Conservation (phyloP, 805 yeast genomes). For the Saccharomyces cerevisiae region DNA sequence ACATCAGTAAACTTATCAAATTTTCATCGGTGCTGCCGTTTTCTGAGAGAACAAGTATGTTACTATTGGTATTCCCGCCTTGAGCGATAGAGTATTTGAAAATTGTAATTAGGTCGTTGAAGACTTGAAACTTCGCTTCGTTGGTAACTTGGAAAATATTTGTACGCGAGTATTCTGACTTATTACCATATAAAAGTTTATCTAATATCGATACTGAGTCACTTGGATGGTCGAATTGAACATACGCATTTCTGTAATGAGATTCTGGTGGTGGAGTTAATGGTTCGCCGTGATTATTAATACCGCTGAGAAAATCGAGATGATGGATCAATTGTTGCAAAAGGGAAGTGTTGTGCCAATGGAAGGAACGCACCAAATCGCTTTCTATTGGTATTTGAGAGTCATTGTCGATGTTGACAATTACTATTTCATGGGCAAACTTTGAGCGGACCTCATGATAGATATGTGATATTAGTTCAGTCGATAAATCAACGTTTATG, state of each 20-base stretch:
- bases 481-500: conserved; percentile 31
- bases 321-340: background rate
- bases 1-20: conserved; percentile 19
- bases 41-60: conserved; percentile 19
- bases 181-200: conserved; percentile 5
- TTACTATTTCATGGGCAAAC: conserved; percentile 26
- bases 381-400: conserved; percentile 3
- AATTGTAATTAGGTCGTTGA: conserved; percentile 25
- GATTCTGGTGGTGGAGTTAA: conserved; percentile 3
- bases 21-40: conserved; percentile 24
- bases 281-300: background rate
- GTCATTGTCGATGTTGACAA: conserved; percentile 31
- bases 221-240: background rate
- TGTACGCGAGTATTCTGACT: conserved; percentile 5
- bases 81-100: conserved; percentile 11
- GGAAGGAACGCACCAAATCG: background rate
- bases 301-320: background rate
- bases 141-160: conserved; percentile 12
- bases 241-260: background rate
- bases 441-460: conserved; percentile 10
- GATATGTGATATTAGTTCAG: conserved; percentile 27
- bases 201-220: conserved; percentile 13
- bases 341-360: conserved; percentile 7
- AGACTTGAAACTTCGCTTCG: conserved; percentile 15
- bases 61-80: conserved; percentile 7